Evolutionary conservation across 208 protist species (phyloP), one percentile per base, ranked within the genome.

Genomic region (Angomonas desouzai): DNA sequence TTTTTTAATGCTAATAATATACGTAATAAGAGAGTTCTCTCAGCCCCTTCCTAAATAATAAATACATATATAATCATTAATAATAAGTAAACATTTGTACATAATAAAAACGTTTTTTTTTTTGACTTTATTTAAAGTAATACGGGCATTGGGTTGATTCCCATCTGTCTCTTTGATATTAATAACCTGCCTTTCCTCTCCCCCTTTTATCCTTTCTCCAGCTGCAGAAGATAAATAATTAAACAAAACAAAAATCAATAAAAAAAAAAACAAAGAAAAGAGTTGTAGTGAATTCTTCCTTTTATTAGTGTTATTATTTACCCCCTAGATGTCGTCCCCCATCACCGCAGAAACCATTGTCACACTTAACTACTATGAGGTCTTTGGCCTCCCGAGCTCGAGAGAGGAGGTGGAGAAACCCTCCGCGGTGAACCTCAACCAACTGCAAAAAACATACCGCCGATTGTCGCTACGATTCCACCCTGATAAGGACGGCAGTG

Each of bases 401-500:
- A 49, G 29, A 11, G 32, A 49, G 28, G 48, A 6, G 32, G 55
- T 22, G 51, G 16, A 29, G 60, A 34, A 16, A 20, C 27, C 22
- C 22, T 18, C 27, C 4, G 4, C 28, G 33, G 20, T 40, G 16
- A 74, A 81, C 23, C 23, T 63, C 11, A 38, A 48, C 9, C 29
- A 48, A 10, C 40, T 85, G 29, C 68, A 64, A 2, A 77, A 77
- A 23, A 25, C 48, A n/a, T 91, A 90, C 70, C 84, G 88, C 22
- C 84, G 85, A 18, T 75, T 83, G 34, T 85, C 80, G 10, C 69
- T 94, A 10, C 64, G 81, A 27, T 94, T 94, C 59, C 88, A 94
- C 64, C 88, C 88, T 10, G 88, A 94, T 70, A 94, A 94, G 72
- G 88, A 94, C 62, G 55, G 69, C 56, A 85, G 78, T 7, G 71